Percentiles rank a stretch among this genome's conserved stretches.
phyloP scores from a whole-genome alignment of 1,284 basidiomycete species.

The Xerocomus cyaneibrunnescens region DNA sequence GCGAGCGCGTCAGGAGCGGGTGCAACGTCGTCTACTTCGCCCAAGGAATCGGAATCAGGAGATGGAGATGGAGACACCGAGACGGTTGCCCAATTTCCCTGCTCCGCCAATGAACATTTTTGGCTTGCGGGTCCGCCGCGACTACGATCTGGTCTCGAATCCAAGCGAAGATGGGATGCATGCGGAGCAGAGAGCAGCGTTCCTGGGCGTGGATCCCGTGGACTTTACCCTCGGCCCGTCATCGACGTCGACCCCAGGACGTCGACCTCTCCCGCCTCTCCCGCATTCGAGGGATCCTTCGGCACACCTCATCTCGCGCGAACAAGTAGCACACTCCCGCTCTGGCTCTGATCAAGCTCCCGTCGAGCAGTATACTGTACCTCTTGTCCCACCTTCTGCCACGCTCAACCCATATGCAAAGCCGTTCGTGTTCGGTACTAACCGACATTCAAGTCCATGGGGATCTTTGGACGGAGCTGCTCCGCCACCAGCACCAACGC shows the following conservation, averaged over 20 bases:
- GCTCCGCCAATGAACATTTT: constrained; percentile 58
- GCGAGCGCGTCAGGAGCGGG: constrained; percentile 63
- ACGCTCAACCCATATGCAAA: constrained; percentile 75
- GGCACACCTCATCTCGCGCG: constrained; percentile 57
- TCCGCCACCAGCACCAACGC: constrained; percentile 38
- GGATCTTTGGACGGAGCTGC: constrained; percentile 33
- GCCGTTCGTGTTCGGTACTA: constrained; percentile 71
- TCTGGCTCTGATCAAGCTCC: constrained; percentile 40
- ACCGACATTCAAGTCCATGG: constrained; percentile 32
- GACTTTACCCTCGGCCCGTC: constrained; percentile 38
- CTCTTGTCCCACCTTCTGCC: constrained; percentile 26
- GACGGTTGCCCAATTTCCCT: constrained; percentile 75
- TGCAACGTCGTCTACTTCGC: constrained; percentile 58
- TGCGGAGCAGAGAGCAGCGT: constrained; percentile 40
- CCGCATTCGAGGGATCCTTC: constrained; percentile 66
- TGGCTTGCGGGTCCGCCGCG: constrained; percentile 37
- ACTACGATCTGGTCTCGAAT: constrained; percentile 77
- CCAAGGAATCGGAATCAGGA: constrained; percentile 38
- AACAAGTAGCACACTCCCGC: constrained; percentile 65
- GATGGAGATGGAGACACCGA: constrained; percentile 44
- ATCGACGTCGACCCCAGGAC: constrained; percentile 36
- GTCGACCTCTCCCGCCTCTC: constrained; percentile 55
- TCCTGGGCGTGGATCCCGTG: constrained; percentile 43
- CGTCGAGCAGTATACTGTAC: constrained; percentile 12
- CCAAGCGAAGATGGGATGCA: constrained; percentile 69